Conservation (phyloP, 305 asterid species). For the Ilex paraguariensis region DNA sequence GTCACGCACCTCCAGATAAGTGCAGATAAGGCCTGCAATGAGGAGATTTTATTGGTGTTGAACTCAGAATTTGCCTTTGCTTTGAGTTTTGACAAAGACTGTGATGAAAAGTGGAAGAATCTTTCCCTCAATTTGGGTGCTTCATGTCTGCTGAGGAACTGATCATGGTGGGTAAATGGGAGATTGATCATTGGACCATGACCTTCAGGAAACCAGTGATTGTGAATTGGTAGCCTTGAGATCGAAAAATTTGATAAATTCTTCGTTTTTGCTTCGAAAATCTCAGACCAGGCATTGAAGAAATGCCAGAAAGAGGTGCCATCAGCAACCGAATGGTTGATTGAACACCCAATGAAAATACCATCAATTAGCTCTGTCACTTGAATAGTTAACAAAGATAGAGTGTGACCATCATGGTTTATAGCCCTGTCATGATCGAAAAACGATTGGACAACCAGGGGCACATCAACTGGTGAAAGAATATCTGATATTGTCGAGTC, state of each 20-base stretch:
- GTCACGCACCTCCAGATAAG: constrained; percentile 32
- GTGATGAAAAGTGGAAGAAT: constrained; percentile 27
- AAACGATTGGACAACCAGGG: constrained; percentile 25
- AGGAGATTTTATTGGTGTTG: constrained; percentile 19
- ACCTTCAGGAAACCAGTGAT: constrained; percentile 32
- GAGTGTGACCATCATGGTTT: constrained; percentile 31
- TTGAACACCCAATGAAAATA: constrained; percentile 32
- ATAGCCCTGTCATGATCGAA: constrained; percentile 33
- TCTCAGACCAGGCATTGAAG: constrained; percentile 25
- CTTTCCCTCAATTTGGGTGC: constrained; percentile 22
- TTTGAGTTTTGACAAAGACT: constrained; percentile 22
- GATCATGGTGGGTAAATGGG: constrained; percentile 22
- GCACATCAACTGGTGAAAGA: constrained; percentile 31
- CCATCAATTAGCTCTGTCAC: constrained; percentile 35
- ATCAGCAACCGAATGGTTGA: constrained; percentile 25
- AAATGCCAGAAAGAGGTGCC: constrained; percentile 41
- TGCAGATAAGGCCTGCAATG: constrained; percentile 33
- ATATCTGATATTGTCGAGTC: constrained; percentile 18
- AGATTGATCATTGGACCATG: constrained; percentile 21
- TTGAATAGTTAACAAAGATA: constrained; percentile 28
- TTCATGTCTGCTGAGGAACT: constrained; percentile 18
- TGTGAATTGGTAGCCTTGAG: constrained; percentile 26
- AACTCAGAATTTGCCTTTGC: constrained; percentile 27
- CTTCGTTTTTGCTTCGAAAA: constrained; percentile 11
- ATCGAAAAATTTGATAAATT: background rate